Evolutionary conservation across 2,329 filamentous ascomycete species (phyloP), one percentile per base, ranked within the genome.

Genomic region (Lecanicillium sp.): DNA sequence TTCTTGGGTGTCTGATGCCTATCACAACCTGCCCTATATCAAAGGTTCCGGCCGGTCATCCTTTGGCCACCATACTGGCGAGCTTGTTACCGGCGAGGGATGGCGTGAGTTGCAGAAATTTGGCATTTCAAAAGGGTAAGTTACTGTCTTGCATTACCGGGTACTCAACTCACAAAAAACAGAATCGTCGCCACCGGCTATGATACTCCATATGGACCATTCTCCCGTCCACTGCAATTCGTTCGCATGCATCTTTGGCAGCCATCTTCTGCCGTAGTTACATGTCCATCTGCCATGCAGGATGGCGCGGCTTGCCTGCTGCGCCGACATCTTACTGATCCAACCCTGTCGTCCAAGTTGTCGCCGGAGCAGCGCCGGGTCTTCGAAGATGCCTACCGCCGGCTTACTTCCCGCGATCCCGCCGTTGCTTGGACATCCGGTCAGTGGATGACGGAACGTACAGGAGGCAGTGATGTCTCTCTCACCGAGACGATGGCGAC

Each of bases 391-490:
- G 73, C 72, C 4, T 76, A 69, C 45, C 51, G 58, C 5, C 69
- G 70, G 11, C 59, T 84, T 4, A 73, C 63, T 2, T 74, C 70
- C 4, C 63, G 71, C 4, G 66, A 80, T 17, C 51, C 58, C 0
- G 31, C 20, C 4, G 46, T 57, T 14, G 73, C 75, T 1, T 86
- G 81, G 82, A 86, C 80, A 0, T 82, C 74, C 29, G 81, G 81
- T 0, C 82, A 86, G 53, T 86, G 83, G 82, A 85, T 86, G 82
- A 86, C 82, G 0, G 81, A 85, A 48, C 67, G 81, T 3, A 67
- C 70, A 0, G 81, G 81, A 2, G 82, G 81, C 0, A 83, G 78
- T 45, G 82, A 86, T 49, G 78, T 85, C 2, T 76, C 75, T 4
- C 67, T 71, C 28, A 83, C 78, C 0, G 81, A 86, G 56, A 85